A percentile compares a stretch with the other conserved stretches of the same genome.
These are phyloP conservation scores for Rhamnella rubrinervis DNA, from an alignment of 331 rosid species.

Conservation along the genomic window DNA sequence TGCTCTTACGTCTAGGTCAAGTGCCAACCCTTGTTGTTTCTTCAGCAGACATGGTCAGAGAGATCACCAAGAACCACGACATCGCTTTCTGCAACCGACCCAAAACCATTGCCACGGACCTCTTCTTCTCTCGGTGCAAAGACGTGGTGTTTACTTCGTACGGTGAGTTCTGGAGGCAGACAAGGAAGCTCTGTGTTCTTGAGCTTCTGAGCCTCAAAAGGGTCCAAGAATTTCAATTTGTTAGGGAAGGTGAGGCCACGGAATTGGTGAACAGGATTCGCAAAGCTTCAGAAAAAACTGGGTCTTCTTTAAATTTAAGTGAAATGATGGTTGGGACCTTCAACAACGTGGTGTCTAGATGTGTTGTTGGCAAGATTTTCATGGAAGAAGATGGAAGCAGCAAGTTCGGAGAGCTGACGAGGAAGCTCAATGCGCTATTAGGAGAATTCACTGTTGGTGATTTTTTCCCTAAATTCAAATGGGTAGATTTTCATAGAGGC, in stretches of 20 bases:
- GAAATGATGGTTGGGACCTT: not conserved
- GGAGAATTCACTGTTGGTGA: conserved; percentile 15
- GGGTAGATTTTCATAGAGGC: conserved; percentile 28
- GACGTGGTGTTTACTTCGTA: conserved; percentile 12
- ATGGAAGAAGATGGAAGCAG: not conserved
- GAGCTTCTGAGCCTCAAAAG: conserved; percentile 21
- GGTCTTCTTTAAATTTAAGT: not conserved
- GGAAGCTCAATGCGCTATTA: not conserved
- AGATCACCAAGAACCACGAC: conserved; percentile 17
- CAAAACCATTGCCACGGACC: not conserved
- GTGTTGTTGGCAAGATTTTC: not conserved
- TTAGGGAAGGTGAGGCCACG: conserved; percentile 17
- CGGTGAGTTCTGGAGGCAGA: conserved; percentile 22
- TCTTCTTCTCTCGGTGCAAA: not conserved
- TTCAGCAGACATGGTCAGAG: not conserved
- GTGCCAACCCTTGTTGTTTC: conserved; percentile 23
- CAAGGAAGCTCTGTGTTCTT: conserved; percentile 7
- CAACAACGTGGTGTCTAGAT: not conserved
- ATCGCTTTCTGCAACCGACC: conserved; percentile 12
- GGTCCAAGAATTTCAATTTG: conserved; percentile 8
- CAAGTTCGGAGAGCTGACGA: not conserved
- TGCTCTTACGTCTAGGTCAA: conserved; percentile 25
- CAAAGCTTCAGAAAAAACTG: not conserved
- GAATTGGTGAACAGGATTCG: not conserved
- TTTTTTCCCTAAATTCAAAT: conserved; percentile 20